A percentile compares a stretch with the other conserved stretches of the same genome.
Evolutionary conservation across 148 eudicot species (phyloP).

Genomic region (Vaccinium darrowii): DNA sequence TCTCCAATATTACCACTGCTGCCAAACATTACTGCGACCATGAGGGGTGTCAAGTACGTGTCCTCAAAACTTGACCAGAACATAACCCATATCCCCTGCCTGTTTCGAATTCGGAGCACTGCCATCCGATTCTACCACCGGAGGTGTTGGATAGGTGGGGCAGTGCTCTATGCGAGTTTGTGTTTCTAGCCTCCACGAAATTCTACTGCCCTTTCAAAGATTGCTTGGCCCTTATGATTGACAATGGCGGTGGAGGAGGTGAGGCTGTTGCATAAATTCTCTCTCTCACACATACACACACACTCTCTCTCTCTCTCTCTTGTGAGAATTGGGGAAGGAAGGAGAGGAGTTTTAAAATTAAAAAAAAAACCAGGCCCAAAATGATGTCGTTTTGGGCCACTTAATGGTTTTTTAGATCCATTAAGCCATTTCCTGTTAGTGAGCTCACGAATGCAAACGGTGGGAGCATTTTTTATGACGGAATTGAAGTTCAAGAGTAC

Average conservation of each 20-base stretch:
- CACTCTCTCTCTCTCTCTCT: no score
- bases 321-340: no score
- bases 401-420: no score
- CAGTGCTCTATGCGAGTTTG: constrained; percentile 40
- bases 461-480: no score
- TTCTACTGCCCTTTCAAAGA: constrained; percentile 52
- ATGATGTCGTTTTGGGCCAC: no score
- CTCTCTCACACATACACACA: no score
- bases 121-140: constrained; percentile 35
- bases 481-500: no score
- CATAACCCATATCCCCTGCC: constrained; percentile 34
- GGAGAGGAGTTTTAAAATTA: no score
- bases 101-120: constrained; percentile 45
- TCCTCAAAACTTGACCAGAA: constrained; percentile 43
- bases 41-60: constrained; percentile 41
- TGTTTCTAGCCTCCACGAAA: constrained; percentile 40
- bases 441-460: no score
- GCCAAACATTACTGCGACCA: constrained; percentile 31
- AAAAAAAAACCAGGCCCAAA: no score
- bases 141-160: constrained; percentile 58
- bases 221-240: constrained; percentile 46
- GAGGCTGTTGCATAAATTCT: neutral
- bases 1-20: constrained; percentile 34
- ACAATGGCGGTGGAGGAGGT: constrained; percentile 19
- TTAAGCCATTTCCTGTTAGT: no score